Base-by-base conservation (phyloP, 345 rosid species). In the Ceriops zippeliana region DNA sequence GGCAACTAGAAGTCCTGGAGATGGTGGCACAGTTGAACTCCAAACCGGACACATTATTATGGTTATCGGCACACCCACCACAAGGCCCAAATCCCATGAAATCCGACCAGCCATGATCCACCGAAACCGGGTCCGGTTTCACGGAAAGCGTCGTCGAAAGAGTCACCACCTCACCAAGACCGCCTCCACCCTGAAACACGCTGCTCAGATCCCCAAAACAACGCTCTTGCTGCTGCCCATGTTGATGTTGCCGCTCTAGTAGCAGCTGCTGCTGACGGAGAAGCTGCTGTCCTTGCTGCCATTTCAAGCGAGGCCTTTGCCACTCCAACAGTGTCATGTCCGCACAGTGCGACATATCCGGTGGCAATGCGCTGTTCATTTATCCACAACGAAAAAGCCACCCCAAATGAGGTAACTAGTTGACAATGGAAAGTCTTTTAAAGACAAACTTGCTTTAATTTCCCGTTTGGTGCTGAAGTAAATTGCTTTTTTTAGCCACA, bases 291-390 rank as follows among this genome's bases (percentile, higher is more conserved):
- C 80, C 78, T 30, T 69, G 74, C 28, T 82, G 82, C 80, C 84
- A 76, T 65, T 76, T 77, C 66, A 72, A 66, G 42, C 79, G 71
- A 74, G 82, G 80, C 58, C 81, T 76, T 75, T 86, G 97, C 58
- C 93, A 75, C 62, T 90, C 93, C 26, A 89, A 81, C 64, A 86
- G 89, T 1, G 91, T 85, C 85, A 79, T 70, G 78, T 84, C 88
- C 13, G 89, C 67, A 73, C 72, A 80, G 79, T 81, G 80, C 64
- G 81, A 47, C 81, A 81, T 79, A 69, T 78, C 83, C 6, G 77
- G 74, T 46, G 52, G 27, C 61, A 53, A 37, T 21, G 80, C 76
- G 65, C 75, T 70, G 34, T 81, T 73, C 84, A 84, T 84, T 56
- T 56, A 56, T 24, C 28, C 59, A 24, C 30, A 56, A 56, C 1